Percentiles rank a stretch among this genome's conserved stretches.
These are phyloP conservation scores for Penicillium waksmanii DNA, from an alignment of 495 filamentous ascomycete species.

Conservation along the genomic window DNA sequence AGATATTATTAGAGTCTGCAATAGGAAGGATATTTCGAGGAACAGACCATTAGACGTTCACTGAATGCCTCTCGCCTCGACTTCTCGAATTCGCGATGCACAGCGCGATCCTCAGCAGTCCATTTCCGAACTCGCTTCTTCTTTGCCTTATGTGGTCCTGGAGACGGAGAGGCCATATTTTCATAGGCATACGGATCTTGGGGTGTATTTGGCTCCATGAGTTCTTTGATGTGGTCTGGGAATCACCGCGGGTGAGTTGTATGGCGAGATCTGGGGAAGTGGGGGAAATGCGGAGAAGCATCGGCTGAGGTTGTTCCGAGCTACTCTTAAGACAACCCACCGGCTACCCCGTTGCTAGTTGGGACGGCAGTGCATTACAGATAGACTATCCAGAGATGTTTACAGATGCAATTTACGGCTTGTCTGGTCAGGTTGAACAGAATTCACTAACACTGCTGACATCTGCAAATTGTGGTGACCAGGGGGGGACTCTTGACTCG, in stretches of 20 bases:
- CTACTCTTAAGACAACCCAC: neutral
- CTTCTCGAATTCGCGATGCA: constrained; percentile 24
- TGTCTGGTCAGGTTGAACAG: no score
- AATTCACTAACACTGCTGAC: no score
- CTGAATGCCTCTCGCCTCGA: constrained; percentile 24
- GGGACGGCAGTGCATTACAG: no score
- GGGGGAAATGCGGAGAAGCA: constrained; percentile 21
- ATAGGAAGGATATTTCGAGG: no score
- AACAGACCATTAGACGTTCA: constrained; percentile 18
- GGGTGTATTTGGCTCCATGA: neutral
- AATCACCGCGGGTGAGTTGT: constrained; percentile 2
- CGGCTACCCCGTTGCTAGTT: neutral
- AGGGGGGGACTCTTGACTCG: no score
- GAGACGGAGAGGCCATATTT: neutral
- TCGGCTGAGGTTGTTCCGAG: constrained; percentile 3
- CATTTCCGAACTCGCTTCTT: constrained; percentile 25
- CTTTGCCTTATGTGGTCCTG: constrained; percentile 10
- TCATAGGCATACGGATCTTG: neutral
- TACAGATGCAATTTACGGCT: no score
- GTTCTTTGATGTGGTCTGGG: neutral
- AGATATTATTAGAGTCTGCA: neutral
- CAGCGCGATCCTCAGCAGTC: constrained; percentile 23
- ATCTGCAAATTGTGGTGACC: no score
- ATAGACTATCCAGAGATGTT: no score
- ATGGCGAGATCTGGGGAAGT: constrained; percentile 18